These are phyloP conservation scores for Alloteropsis semialata DNA, from an alignment of 176 grass and related monocot species.

Conservation along the genomic window DNA sequence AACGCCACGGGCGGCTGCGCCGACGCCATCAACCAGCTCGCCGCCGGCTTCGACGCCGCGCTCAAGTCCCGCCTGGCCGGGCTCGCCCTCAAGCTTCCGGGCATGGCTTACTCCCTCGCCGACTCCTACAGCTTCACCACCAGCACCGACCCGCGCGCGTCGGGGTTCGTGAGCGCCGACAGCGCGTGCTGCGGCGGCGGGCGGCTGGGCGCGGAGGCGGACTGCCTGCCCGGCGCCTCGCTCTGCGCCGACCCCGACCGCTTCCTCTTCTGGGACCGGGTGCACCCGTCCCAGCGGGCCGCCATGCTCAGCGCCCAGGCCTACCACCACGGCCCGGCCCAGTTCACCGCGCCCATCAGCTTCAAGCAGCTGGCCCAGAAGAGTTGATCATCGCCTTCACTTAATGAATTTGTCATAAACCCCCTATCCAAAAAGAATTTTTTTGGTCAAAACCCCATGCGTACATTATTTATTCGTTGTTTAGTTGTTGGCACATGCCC, in stretches of 20 bases:
- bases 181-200: slow-evolving; percentile 30
- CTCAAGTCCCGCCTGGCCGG: not conserved
- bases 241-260: slow-evolving; percentile 28
- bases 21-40: slow-evolving; percentile 15
- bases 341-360: slow-evolving; percentile 7
- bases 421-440: no score
- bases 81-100: not conserved
- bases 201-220: not conserved
- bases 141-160: not conserved
- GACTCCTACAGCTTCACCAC: slow-evolving; percentile 1
- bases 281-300: slow-evolving; percentile 28
- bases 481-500: no score
- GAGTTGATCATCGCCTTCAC: not conserved
- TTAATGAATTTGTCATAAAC: no score
- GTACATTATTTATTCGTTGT: no score
- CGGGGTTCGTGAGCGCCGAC: not conserved
- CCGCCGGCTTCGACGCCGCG: not conserved
- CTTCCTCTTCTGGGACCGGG: slow-evolving; percentile 26
- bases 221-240: not conserved
- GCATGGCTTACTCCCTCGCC: slow-evolving; percentile 27
- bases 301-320: not conserved
- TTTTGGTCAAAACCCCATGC: no score
- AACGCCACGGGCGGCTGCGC: slow-evolving; percentile 5
- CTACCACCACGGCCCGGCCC: not conserved
- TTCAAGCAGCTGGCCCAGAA: slow-evolving; percentile 13